Conservation (phyloP, 768 basidiomycete species). For the Suillus clintonianus region DNA sequence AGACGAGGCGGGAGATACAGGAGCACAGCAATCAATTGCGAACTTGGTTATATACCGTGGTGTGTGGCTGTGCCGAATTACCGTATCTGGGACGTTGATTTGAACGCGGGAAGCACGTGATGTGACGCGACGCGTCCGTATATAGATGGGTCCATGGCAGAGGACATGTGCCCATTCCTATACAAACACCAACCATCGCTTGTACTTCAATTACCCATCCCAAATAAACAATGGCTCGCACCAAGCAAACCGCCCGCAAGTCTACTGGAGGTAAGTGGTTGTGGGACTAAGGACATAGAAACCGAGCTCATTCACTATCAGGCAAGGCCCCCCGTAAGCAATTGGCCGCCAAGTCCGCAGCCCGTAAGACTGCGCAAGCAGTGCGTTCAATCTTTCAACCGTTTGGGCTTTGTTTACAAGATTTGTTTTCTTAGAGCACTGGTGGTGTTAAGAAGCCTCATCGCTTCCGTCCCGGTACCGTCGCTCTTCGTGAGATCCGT, state of each 20-base stretch:
- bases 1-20: conserved; percentile 10
- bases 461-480: conserved; percentile 81
- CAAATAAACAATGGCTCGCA: conserved; percentile 58
- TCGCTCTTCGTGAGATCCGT: conserved; percentile 87
- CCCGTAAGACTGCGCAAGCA: conserved; percentile 56
- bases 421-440: conserved; percentile 48
- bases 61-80: conserved; percentile 32
- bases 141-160: conserved; percentile 10
- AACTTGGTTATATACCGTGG: conserved; percentile 22
- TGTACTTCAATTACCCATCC: neutral
- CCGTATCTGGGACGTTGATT: conserved; percentile 24
- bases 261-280: conserved; percentile 63
- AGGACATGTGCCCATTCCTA: neutral
- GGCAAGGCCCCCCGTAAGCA: conserved; percentile 73
- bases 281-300: neutral
- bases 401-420: conserved; percentile 23
- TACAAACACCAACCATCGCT: conserved; percentile 7
- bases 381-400: conserved; percentile 22
- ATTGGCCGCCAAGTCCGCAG: conserved; percentile 63
- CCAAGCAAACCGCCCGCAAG: conserved; percentile 78
- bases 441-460: conserved; percentile 96
- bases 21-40: neutral
- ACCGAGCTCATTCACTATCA: conserved; percentile 14
- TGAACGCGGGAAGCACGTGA: conserved; percentile 26
- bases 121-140: conserved; percentile 24